A percentile compares a stretch with the other conserved stretches of the same genome.
phyloP scores from a whole-genome alignment of 208 protist genomes.

The Herpetomonas samuelpessoai region DNA sequence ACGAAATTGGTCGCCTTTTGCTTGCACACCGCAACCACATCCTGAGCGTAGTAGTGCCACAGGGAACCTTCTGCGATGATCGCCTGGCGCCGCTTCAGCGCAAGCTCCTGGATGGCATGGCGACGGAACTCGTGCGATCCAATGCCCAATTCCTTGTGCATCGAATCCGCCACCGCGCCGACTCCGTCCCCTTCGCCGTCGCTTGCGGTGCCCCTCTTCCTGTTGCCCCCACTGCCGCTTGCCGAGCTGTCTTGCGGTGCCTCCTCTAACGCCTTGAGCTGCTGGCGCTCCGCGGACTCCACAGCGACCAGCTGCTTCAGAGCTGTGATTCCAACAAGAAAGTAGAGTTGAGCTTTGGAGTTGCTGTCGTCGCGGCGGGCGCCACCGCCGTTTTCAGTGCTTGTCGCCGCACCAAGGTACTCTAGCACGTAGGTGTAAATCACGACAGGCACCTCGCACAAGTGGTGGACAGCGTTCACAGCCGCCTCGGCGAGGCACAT shows the following conservation, averaged over 20 bases:
- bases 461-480: constrained; percentile 60
- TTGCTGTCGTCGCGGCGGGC: constrained; percentile 26
- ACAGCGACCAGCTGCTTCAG: constrained; percentile 87
- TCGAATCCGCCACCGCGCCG: constrained; percentile 46
- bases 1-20: constrained; percentile 25
- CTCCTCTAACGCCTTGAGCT: constrained; percentile 77
- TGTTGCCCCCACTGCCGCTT: neutral
- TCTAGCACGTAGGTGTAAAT: constrained; percentile 81
- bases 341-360: constrained; percentile 66
- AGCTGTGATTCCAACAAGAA: constrained; percentile 70
- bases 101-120: constrained; percentile 82
- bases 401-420: constrained; percentile 29
- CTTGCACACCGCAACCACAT: constrained; percentile 53
- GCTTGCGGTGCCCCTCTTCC: neutral
- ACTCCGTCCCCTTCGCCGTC: constrained; percentile 3
- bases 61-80: constrained; percentile 76
- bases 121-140: constrained; percentile 74
- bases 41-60: constrained; percentile 53
- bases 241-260: constrained; percentile 5
- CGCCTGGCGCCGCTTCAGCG: constrained; percentile 54
- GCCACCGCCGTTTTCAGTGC: constrained; percentile 7
- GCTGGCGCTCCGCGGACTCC: constrained; percentile 66
- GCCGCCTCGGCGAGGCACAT: constrained; percentile 73
- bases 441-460: constrained; percentile 73
- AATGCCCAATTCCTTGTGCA: constrained; percentile 87